Base-by-base conservation (phyloP, 306 rosid species). In the Rosa multiflora region DNA sequence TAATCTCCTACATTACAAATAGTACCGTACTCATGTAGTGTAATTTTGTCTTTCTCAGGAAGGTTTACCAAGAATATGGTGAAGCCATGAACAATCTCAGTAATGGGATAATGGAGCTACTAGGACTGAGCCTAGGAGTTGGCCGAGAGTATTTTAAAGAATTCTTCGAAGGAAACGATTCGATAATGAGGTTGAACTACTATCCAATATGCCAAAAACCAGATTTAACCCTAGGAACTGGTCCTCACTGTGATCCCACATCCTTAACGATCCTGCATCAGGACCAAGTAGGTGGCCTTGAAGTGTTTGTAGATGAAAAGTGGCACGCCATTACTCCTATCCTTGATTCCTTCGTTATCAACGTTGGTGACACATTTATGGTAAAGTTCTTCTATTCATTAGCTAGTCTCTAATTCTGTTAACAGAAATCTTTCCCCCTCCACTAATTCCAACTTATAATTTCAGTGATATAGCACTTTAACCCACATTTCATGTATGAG, bases 181-280 rank as follows among this genome's bases (percentile, higher is more conserved):
- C 96, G 0, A 72, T 92, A 9, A 87, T 92, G 98, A 89, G 98
- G 72, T 70, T 94, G 52, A 92, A 94, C 70, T 92, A 92, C 79
- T 94, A 94, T 69, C 98, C 96, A n/a, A 83, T 76, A 46, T 94
- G 98, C 78, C 89, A 90, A 80, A 89, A 78, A 76, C 98, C 98
- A 13, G 90, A 90, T n/a, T 79, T 80, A 75, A 85, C 94, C 0
- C 88, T 94, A 10, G 97, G 97, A 49, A 94, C 98, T 17, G 97
- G 96, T 5, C 98, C 98, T 75, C 98, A 94, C 80, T 89, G 94
- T 67, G 98, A 94, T 78, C 98, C 97, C 18, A 92, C 90, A 2
- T 90, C 98, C 21, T 84, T 94, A 72, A 92, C 97, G 49, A 84
- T 92, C 70, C 98, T 94, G 81, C 96, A 94, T 58, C 92, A 94